Base-by-base conservation (phyloP, 768 basidiomycete genomes). In the Amanita rimosa region DNA sequence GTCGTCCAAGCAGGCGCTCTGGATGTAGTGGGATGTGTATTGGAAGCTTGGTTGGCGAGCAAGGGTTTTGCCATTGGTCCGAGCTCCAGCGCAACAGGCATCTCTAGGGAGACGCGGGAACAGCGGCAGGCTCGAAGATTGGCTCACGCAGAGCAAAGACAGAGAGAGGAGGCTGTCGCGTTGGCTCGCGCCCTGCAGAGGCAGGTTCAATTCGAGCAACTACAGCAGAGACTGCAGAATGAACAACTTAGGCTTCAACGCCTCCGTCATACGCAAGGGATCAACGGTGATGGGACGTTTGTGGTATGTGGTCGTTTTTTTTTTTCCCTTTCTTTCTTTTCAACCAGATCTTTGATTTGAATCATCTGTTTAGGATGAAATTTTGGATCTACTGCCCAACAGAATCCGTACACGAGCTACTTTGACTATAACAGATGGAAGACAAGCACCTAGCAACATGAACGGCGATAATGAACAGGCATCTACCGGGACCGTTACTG, bases 1-100 rank as follows among this genome's bases (percentile, higher is more conserved):
- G 93, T 97, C 14, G 95, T 97, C 4, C 90, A 96, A 64, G 92
- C 93, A 0, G 93, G 95, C 14, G 90, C 91, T 0, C 71, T 97
- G 22, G 89, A 94, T 54, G 88, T 96, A 4, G 93, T 96, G 1
- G 92, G 91, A 4, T 90, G 89, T 53, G 86, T 97, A 19, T 74
- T 97, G 17, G 92, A 95, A 67, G 86, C 89, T 13, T 97, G 93
- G 91, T 64, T 96, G 24, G 84, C 84, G 5, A 81, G 83, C 55
- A 85, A 86, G 59, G 92, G 91, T 0, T 87, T 96, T 60, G 82
- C 87, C 0, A 81, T 93, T 19, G 85, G 83, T 14, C 86, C 91
- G 3, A 85, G 82, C 55, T 71, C 83, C 0, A 81, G 84, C 46
- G 86, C 84, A 0, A 85, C 79, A 2, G 85, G 85, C 1, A 63